Evolutionary conservation across 768 basidiomycete species (phyloP).

Genomic region (Phaffia tasmanica): DNA sequence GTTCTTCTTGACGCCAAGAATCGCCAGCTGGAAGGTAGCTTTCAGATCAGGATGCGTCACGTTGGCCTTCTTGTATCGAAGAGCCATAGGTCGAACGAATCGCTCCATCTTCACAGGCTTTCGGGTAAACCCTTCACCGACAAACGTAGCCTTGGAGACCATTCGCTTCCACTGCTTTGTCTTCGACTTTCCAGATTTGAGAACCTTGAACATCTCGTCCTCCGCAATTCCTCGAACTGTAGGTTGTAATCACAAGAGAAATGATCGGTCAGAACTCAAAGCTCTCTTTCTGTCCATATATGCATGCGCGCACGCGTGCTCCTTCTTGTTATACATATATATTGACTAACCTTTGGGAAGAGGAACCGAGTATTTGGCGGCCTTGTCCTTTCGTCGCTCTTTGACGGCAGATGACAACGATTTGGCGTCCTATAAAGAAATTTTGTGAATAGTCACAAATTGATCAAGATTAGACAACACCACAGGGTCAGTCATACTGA

Average conservation of each 20-base stretch:
- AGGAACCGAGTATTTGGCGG: slow-evolving; percentile 93
- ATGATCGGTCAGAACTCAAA: too few species aligned
- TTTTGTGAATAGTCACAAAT: too few species aligned
- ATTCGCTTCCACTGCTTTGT: slow-evolving; percentile 97
- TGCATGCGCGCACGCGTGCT: too few species aligned
- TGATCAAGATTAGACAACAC: background rate
- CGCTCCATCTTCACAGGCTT: slow-evolving; percentile 99
- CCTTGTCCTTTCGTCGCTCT: slow-evolving; percentile 97
- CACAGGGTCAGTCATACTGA: background rate
- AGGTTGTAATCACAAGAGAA: too few species aligned
- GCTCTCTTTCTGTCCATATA: too few species aligned
- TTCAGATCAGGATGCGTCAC: slow-evolving; percentile 98
- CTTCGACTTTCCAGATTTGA: slow-evolving; percentile 94
- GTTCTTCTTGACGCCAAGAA: slow-evolving; percentile 97
- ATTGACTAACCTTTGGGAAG: slow-evolving; percentile 55
- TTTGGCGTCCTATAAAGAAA: slow-evolving; percentile 59
- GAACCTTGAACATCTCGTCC: slow-evolving; percentile 99
- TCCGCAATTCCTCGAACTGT: slow-evolving; percentile 88
- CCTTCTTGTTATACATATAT: too few species aligned
- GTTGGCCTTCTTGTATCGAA: slow-evolving; percentile 95
- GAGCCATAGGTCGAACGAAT: slow-evolving; percentile 92
- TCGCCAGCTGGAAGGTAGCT: slow-evolving; percentile 97
- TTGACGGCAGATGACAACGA: slow-evolving; percentile 91
- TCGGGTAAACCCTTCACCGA: slow-evolving; percentile 92
- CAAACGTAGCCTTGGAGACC: slow-evolving; percentile 99